A percentile compares a stretch with the other conserved stretches of the same genome.
Conservation (phyloP, 345 rosid genomes). For the Combretum micranthum region DNA sequence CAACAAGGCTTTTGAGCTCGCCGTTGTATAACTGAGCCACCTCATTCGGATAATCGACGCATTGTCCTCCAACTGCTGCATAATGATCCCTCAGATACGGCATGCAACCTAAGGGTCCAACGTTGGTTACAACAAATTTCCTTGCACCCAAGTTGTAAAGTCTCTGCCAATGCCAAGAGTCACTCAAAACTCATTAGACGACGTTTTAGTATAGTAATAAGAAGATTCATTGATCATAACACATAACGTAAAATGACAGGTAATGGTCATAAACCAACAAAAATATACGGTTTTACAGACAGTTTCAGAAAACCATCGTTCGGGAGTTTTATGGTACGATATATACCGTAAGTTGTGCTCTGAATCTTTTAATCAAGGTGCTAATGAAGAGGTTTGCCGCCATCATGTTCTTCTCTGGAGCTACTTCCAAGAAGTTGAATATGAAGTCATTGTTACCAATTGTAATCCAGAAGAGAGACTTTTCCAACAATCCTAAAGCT, state of each 20-base stretch:
- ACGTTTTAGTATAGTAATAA: no score
- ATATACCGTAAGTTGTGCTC: conserved; percentile 56
- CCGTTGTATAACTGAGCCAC: conserved; percentile 53
- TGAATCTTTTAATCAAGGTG: conserved; percentile 43
- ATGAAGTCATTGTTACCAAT: conserved; percentile 77
- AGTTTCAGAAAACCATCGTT: no score
- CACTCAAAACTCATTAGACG: no score
- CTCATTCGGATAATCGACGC: conserved; percentile 48
- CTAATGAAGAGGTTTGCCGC: conserved; percentile 46
- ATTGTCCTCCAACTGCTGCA: conserved; percentile 31
- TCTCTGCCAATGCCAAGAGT: conserved; percentile 30
- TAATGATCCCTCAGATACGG: conserved; percentile 55
- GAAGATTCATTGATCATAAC: no score
- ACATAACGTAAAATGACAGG: no score
- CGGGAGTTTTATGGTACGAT: no score
- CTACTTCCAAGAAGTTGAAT: conserved; percentile 54
- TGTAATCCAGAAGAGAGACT: conserved; percentile 45
- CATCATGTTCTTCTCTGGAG: conserved; percentile 23
- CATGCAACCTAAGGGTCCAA: conserved; percentile 81
- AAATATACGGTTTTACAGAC: no score
- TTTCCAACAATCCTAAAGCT: conserved; percentile 25
- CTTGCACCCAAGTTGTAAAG: conserved; percentile 57
- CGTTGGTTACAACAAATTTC: conserved; percentile 52
- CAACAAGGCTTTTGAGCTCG: conserved; percentile 30
- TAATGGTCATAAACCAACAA: no score